Percentiles rank a stretch among this genome's conserved stretches.
These are phyloP conservation scores for Pisolithus sp. DNA, from an alignment of 768 basidiomycete genomes.

Conservation along the genomic window DNA sequence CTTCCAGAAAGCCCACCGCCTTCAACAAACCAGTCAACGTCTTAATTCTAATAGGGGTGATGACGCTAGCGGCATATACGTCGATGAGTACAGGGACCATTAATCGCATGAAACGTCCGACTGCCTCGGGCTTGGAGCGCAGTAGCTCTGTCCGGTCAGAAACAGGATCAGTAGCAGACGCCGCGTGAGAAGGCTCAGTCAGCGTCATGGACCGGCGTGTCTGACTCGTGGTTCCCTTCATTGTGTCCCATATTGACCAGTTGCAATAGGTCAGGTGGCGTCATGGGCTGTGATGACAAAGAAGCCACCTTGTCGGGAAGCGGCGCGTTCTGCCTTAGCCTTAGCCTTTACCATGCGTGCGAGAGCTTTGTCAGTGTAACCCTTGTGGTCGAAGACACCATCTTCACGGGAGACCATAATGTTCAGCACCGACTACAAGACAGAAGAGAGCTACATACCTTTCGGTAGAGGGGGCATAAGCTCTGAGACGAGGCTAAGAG, in stretches of 20 bases:
- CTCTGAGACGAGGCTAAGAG: constrained; percentile 82
- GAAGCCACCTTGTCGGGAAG: constrained; percentile 51
- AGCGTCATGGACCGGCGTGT: constrained; percentile 38
- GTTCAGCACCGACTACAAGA: not conserved
- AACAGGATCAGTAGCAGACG: constrained; percentile 28
- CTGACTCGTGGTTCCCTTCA: constrained; percentile 26
- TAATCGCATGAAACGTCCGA: constrained; percentile 79
- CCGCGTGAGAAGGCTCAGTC: constrained; percentile 28
- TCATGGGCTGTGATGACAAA: constrained; percentile 21
- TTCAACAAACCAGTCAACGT: constrained; percentile 84
- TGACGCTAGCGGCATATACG: constrained; percentile 98
- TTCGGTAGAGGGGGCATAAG: constrained; percentile 89
- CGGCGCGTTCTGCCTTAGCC: constrained; percentile 74
- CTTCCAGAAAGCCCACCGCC: constrained; percentile 83
- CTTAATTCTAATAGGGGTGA: constrained; percentile 79
- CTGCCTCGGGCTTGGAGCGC: constrained; percentile 65
- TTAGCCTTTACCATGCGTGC: constrained; percentile 72
- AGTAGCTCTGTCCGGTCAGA: constrained; percentile 69
- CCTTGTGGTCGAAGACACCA: constrained; percentile 91
- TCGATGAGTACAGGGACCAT: constrained; percentile 93
- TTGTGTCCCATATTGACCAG: constrained; percentile 6
- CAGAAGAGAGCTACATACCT: constrained; percentile 42
- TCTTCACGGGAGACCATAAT: constrained; percentile 39
- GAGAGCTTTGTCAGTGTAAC: constrained; percentile 83
- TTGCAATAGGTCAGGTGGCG: constrained; percentile 16